A percentile compares a stretch with the other conserved stretches of the same genome.
These are phyloP conservation scores for Boletus sp. DNA, from an alignment of 768 basidiomycete genomes.

Conservation along the genomic window DNA sequence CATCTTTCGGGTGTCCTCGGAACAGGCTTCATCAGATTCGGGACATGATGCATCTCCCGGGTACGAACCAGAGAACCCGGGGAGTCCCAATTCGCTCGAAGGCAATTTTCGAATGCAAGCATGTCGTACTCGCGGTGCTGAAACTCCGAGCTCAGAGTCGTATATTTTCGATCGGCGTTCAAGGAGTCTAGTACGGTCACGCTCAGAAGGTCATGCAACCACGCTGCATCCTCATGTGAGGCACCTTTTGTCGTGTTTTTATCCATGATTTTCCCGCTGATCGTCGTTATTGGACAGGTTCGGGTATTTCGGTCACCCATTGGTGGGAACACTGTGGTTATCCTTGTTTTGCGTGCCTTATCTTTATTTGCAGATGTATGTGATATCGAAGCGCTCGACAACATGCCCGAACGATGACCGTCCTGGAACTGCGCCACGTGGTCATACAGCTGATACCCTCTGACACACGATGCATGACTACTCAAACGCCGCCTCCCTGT, in stretches of 20 bases:
- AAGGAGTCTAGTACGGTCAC: conserved; percentile 28
- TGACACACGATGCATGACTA: background rate
- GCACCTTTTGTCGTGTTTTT: background rate
- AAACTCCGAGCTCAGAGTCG: conserved; percentile 15
- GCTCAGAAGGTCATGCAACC: conserved; percentile 26
- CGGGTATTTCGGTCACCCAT: conserved; percentile 32
- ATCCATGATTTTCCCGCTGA: conserved; percentile 4
- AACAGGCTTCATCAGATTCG: conserved; percentile 18
- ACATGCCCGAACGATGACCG: conserved; percentile 20
- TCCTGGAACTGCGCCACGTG: background rate
- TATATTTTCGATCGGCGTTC: conserved; percentile 29
- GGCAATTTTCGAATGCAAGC: conserved; percentile 24
- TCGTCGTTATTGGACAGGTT: conserved; percentile 16
- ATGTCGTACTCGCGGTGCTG: conserved; percentile 16
- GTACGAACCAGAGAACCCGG: conserved; percentile 37
- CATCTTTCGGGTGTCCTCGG: conserved; percentile 19
- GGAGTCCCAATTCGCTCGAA: conserved; percentile 18
- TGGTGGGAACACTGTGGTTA: conserved; percentile 17
- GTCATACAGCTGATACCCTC: conserved; percentile 5
- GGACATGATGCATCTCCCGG: conserved; percentile 35
- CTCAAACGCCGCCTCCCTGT: background rate
- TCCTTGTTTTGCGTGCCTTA: background rate
- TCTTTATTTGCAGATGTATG: conserved; percentile 23
- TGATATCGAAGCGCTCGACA: conserved; percentile 26
- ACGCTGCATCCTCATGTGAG: conserved; percentile 31